A percentile compares a stretch with the other conserved stretches of the same genome.
Evolutionary conservation across 2,329 filamentous ascomycete species (phyloP).

Genomic region (Aspergillus ibericus): DNA sequence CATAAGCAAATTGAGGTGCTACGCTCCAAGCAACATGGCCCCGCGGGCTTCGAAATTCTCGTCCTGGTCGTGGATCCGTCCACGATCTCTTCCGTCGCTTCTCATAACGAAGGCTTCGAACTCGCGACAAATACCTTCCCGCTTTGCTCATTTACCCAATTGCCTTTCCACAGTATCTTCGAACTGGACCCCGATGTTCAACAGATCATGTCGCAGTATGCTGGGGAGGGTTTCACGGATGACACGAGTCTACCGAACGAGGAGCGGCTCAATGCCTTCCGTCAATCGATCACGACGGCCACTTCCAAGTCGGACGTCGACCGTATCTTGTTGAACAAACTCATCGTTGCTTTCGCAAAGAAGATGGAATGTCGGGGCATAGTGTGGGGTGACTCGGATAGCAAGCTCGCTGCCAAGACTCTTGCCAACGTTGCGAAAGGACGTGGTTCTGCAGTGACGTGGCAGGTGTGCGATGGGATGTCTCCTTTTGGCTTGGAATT

Average conservation of each 20-base stretch:
- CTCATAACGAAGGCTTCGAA: constrained; percentile 38
- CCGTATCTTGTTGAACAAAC: constrained; percentile 67
- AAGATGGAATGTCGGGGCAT: constrained; percentile 65
- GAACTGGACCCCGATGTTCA: constrained; percentile 38
- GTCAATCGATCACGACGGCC: constrained; percentile 66
- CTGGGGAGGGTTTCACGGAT: constrained; percentile 26
- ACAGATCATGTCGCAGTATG: constrained; percentile 34
- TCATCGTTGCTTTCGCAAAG: constrained; percentile 67
- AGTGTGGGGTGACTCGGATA: constrained; percentile 83
- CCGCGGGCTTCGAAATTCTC: constrained; percentile 65
- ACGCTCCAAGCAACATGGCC: constrained; percentile 59
- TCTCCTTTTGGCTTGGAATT: constrained; percentile 60
- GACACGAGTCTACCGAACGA: constrained; percentile 34
- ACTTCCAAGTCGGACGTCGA: constrained; percentile 75
- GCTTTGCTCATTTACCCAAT: constrained; percentile 60
- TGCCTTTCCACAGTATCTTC: constrained; percentile 66
- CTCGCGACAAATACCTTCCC: constrained; percentile 62
- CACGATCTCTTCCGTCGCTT: constrained; percentile 22
- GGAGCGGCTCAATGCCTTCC: constrained; percentile 55
- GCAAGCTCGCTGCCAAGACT: constrained; percentile 79
- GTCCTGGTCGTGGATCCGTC: constrained; percentile 45
- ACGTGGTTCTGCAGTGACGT: constrained; percentile 78
- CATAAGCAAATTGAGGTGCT: constrained; percentile 68
- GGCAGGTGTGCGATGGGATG: constrained; percentile 74
- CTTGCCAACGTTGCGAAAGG: constrained; percentile 89